Percentiles rank a stretch among this genome's conserved stretches.
Evolutionary conservation across 2,329 filamentous ascomycete species (phyloP).

Genomic region (Rhynchosporium graminicola): DNA sequence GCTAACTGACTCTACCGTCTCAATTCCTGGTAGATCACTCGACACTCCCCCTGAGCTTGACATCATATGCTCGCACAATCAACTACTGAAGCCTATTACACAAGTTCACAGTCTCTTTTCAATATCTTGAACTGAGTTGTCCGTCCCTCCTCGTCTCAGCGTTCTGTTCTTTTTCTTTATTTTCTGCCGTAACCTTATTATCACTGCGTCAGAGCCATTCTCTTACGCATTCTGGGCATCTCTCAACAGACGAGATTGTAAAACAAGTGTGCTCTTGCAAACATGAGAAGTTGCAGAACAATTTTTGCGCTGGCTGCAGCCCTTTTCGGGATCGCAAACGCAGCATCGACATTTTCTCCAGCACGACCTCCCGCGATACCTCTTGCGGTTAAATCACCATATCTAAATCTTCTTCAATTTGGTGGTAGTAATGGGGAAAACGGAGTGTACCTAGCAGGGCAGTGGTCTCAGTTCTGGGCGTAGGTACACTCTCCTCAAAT

Average conservation of each 20-base stretch:
- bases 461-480: constrained; percentile 72
- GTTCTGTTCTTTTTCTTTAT: not conserved
- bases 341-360: constrained; percentile 59
- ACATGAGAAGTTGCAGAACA: constrained; percentile 6
- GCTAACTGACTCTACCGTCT: not conserved
- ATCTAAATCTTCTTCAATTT: constrained; percentile 69
- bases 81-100: constrained; percentile 17
- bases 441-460: constrained; percentile 66
- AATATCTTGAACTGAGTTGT: not conserved
- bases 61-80: constrained; percentile 15
- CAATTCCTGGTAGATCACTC: constrained; percentile 4
- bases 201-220: not conserved
- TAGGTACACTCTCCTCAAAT: constrained; percentile 44
- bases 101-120: not conserved
- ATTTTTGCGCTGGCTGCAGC: constrained; percentile 5
- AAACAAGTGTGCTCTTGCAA: not conserved
- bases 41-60: constrained; percentile 5
- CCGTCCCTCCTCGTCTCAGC: not conserved
- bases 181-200: not conserved
- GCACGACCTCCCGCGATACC: constrained; percentile 68
- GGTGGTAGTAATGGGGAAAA: constrained; percentile 62
- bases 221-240: too few relatives aligned
- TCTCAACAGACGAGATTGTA: not conserved
- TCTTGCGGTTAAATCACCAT: constrained; percentile 73
- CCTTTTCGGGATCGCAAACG: constrained; percentile 16